Evolutionary conservation across 1,139 yeast genomes (phyloP), one percentile per base, ranked within the genome.

Genomic region (Debaryomyces nepalensis): DNA sequence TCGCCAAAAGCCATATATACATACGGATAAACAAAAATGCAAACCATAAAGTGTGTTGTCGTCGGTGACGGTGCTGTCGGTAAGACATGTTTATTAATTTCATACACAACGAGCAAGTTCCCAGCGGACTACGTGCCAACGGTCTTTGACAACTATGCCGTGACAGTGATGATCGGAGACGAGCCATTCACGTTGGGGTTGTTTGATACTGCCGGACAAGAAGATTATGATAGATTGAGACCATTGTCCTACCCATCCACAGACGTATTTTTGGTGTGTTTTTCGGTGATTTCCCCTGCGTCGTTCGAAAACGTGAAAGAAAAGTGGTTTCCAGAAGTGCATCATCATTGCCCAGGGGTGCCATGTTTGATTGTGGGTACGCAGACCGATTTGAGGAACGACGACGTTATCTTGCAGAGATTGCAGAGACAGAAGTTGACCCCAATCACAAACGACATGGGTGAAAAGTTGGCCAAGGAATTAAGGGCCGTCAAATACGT

Each of bases 1-100:
- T 12, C 34, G n/a, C 9, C 18, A 31, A 24, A 15, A 31, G 20
- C 16, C 15, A 14, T 24, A 24, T 23, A 34, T 11, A 33, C 21
- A 34, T 26, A 23, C n/a, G 22, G 14, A 11, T 26, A 36, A 12
- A 27, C 11, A 8, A 58, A 48, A 41, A 86, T 87, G 95, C 90
- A 85, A 68, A 86, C 95, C 49, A 85, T 89, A 69, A 90, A 90
- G 70, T 90, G 97, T 78, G 97, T 90, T 57, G 97, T 89, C 53
- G 96, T 90, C 45, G 97, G 97, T 50, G 97, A 90, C 73, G 97
- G 97, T 85, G 97, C 96, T 53, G 97, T 90, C 52, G 97, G 97
- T 57, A 90, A 81, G 77, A 88, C 96, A 14, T 88, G 96, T 70
- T 79, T 90, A 50, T 77, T 91, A 55, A 93, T 91, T 60, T 89